These are phyloP conservation scores for Calycina herbarum DNA, from an alignment of 2,329 filamentous ascomycete genomes.

Conservation along the genomic window DNA sequence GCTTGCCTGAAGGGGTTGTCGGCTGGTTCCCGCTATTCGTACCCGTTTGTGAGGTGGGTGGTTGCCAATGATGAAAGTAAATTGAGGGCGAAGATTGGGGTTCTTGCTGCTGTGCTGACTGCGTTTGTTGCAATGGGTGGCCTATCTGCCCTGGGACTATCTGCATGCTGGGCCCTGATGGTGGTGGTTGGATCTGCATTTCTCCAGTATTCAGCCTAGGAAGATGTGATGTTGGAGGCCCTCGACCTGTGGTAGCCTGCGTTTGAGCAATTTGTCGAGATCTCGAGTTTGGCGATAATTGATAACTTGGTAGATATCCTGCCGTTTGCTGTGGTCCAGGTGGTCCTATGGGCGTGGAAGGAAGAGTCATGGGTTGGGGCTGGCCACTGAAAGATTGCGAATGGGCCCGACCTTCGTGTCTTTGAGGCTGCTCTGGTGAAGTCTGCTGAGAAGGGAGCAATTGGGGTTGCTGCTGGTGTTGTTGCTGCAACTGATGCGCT, in stretches of 20 bases:
- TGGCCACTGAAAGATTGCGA: slow-evolving; percentile 27
- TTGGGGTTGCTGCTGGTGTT: slow-evolving; percentile 32
- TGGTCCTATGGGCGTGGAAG: slow-evolving; percentile 35
- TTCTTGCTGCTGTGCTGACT: slow-evolving; percentile 55
- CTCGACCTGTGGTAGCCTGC: slow-evolving; percentile 31
- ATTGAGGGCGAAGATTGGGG: slow-evolving; percentile 66
- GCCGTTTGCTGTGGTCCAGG: slow-evolving; percentile 27
- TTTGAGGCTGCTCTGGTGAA: slow-evolving; percentile 56
- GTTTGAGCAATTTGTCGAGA: slow-evolving; percentile 32
- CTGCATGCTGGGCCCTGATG: slow-evolving; percentile 42
- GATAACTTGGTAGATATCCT: slow-evolving; percentile 36
- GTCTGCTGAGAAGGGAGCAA: slow-evolving; percentile 51
- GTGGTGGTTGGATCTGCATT: slow-evolving; percentile 41
- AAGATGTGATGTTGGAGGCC: slow-evolving; percentile 37
- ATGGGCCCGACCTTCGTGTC: slow-evolving; percentile 50
- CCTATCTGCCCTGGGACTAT: slow-evolving; percentile 45
- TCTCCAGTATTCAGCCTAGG: slow-evolving; percentile 46
- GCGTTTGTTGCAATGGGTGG: slow-evolving; percentile 51
- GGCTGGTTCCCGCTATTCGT: slow-evolving; percentile 61
- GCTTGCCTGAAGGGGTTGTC: slow-evolving; percentile 70
- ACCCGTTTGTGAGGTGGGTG: slow-evolving; percentile 66
- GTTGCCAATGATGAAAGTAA: slow-evolving; percentile 93
- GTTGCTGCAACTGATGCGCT: slow-evolving; percentile 42
- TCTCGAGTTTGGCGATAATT: slow-evolving; percentile 37
- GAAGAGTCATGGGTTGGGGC: slow-evolving; percentile 34